Base-by-base conservation (phyloP, 1,139 yeast genomes). In the Protomyces inundatus region DNA sequence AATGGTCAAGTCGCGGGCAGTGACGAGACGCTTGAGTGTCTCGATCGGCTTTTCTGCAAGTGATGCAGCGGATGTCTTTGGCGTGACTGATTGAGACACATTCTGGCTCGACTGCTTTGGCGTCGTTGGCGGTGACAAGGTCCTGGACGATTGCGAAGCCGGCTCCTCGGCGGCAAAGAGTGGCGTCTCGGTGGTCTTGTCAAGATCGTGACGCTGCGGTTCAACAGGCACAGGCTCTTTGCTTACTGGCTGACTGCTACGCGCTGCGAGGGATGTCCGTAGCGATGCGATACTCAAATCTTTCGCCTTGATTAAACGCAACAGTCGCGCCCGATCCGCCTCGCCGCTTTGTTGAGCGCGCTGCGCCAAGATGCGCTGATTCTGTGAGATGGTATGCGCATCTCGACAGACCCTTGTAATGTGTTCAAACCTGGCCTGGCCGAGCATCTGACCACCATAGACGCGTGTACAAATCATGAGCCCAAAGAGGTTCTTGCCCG, bases 371-470 rank as follows among this genome's bases (percentile, higher is more conserved):
- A 64, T 51, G 33, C 45, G 14, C 34, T 32, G 23, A 42, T 59
- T 42, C 10, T 16, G 23, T 10, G 48, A 42, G 16, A 42, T 42
- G 16, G 48, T 42, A 16, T 42, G 48, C 5, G 66, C 64, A 6
- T 61, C 55, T 33, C 60, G 35, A 10, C 62, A 65, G 23, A 61
- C 55, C 34, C 61, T 45, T 39, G 42, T 39, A 12, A 64, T 64
- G 48, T 64, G 66, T 52, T 61, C 58, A 40, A 64, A 64, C 33
- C 66, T 51, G 14, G 56, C 60, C 36, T 64, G 66, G 3, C 66
- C 66, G 6, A 64, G 50, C 58, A 64, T 48, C 54, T 50, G 39
- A 6, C 66, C 66, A 14, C 66, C 66, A 34, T 39, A 64, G 39
- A 55, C 40, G 34, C 66, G 52, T 14, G 42, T 48, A 46, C 61